Conservation (phyloP, 805 yeast species). For the Saccharomycopsis oosterbeekiorum region DNA sequence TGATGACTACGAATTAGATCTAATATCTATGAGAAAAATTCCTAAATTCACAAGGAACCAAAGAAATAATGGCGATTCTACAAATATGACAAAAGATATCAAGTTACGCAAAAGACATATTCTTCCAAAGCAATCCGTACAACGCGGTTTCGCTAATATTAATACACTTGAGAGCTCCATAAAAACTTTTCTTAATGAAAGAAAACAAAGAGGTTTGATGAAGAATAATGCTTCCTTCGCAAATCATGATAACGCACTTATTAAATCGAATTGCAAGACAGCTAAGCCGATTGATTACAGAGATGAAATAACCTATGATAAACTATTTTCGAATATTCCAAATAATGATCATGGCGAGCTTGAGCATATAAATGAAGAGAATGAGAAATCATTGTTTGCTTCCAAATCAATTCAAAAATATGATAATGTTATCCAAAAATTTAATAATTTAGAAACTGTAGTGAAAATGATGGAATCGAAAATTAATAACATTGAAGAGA, state of each 20-base stretch:
- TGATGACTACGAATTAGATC: conserved; percentile 6
- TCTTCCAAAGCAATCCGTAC: neutral
- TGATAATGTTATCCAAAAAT: neutral
- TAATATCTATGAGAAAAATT: conserved; percentile 1
- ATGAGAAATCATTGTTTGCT: neutral
- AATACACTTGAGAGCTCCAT: neutral
- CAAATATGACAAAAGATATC: neutral
- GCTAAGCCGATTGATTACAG: neutral
- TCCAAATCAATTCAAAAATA: neutral
- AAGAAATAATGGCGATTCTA: neutral
- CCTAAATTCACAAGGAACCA: neutral
- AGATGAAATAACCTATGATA: conserved; percentile 6
- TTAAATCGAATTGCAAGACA: neutral
- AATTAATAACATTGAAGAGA: neutral
- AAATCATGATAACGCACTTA: neutral
- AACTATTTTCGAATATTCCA: conserved; percentile 2
- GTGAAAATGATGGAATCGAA: conserved; percentile 7
- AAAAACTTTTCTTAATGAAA: neutral
- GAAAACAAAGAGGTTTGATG: neutral
- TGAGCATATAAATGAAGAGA: neutral
- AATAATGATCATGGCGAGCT: neutral
- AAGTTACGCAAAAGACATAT: neutral
- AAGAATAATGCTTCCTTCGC: neutral
- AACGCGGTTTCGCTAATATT: neutral
- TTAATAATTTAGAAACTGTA: conserved; percentile 7